A percentile compares a stretch with the other conserved stretches of the same genome.
Conservation (phyloP, 331 rosid genomes). For the Arachis monticola region DNA sequence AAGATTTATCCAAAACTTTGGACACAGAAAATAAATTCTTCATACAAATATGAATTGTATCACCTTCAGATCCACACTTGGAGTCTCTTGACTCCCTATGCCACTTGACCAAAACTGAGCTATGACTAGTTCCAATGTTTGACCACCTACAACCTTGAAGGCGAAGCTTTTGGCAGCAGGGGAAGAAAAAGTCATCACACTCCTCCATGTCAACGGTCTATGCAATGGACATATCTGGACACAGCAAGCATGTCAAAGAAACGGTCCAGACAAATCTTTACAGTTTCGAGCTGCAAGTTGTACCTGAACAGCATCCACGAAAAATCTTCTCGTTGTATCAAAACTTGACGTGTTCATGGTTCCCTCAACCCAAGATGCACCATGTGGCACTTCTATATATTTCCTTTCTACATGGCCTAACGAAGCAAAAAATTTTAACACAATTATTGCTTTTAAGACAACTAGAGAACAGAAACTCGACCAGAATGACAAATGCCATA, state of each 20-base stretch:
- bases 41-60: conserved; percentile 35
- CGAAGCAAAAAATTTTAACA: conserved; percentile 31
- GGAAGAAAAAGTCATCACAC: conserved; percentile 69
- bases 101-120: conserved; percentile 99
- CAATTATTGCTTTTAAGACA: conserved; percentile 25
- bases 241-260: conserved; percentile 47
- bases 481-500: conserved; percentile 27
- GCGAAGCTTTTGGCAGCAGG: conserved; percentile 82
- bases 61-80: conserved; percentile 90
- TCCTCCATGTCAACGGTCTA: conserved; percentile 84
- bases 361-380: conserved; percentile 97
- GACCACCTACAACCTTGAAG: conserved; percentile 90
- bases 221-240: conserved; percentile 81
- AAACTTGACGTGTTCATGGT: conserved; percentile 82
- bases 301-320: conserved; percentile 91
- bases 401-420: conserved; percentile 88
- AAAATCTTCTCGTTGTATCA: conserved; percentile 90
- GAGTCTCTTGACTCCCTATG: conserved; percentile 77
- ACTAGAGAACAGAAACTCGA: conserved; percentile 30
- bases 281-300: conserved; percentile 28
- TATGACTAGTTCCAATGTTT: conserved; percentile 83
- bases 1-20: conserved; percentile 29
- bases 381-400: conserved; percentile 82
- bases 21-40: conserved; percentile 14
- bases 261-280: conserved; percentile 23